Evolutionary conservation across 768 basidiomycete species (phyloP), one percentile per base, ranked within the genome.

Genomic region (Hericium alpestre): DNA sequence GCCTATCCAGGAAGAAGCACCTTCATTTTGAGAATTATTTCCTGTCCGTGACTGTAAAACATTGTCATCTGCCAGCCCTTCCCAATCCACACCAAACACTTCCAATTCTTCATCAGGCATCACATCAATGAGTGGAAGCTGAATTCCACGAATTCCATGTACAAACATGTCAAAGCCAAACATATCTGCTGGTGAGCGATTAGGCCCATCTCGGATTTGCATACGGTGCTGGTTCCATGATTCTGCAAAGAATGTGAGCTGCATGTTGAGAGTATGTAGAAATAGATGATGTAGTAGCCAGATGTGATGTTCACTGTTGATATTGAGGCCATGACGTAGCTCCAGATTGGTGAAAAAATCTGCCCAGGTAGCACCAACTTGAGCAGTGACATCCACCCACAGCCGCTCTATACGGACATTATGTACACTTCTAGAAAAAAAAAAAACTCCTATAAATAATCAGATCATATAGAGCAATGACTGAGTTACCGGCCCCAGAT

Each of bases 281-380:
- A 69, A 69, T 11, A 69, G 58, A 41, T 59, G 59, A 41, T 67
- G 68, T 27, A 69, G 62, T 23, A 69, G 62, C 67, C 67, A 69
- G 20, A 67, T 61, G 51, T 69, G 68, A 32, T 38, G 38, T 13
- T 18, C 39, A 51, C 52, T 60, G 60, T 61, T 57, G 25, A 59
- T 40, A 46, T 65, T 56, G 12, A 69, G 64, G 20, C 64, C 69
- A 56, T 64, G 52, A 23, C 56, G 27, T 9, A 60, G 37, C 53
- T 69, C 67, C 11, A 69, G 65, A 2, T 10, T 13, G 6, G 18
- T 48, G 51, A 67, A 66, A 39, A 64, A 64, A 16, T 54, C 40
- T 15, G 57, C 52, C 66, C 66, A 65, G 27, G 57, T 65, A 16
- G 51, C 54, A 15, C 70, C 69, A 60, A 52, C 12, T 53, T 50